Base-by-base conservation (phyloP, 192 early-diverging fungal species). In the Entomortierella beljakovae region DNA sequence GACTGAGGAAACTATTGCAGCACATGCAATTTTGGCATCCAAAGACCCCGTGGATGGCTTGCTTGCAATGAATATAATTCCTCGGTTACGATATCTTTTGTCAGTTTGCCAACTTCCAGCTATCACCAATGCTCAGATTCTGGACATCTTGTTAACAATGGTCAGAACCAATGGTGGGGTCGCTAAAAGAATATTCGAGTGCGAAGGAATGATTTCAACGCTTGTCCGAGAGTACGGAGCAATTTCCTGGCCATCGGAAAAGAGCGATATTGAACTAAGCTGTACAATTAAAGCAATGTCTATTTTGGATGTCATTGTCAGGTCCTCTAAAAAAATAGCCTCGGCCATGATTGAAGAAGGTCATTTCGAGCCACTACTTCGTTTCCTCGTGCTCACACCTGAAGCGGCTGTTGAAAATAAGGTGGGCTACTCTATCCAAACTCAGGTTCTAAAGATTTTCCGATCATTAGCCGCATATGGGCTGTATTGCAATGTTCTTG, bases 31-130 rank as follows among this genome's bases (percentile, higher is more conserved):
- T 25, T 53, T 92, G 34, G 87, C 80, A 5, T 67, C 82, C 29
- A 77, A 70, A 33, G 90, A 93, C 66, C 69, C 88, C 1, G 69
- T 91, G 1, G 68, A 77, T 22, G 92, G 88, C 23, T 58, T 93
- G n/a, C 52, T 93, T 10, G 59, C 71, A n/a, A 92, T 90, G 81
- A 81, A 89, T 60, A 73, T 93, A 31, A 57, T 90, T 18, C 71
- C 81, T 25, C 83, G 90, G 28, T 49, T 92, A 20, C 70, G 81
- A 5, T 93, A 90, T 64, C 66, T 93, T 6, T 50, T 93, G 18
- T 80, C 80, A 1, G 68, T 71, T 9, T 58, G 69, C 7, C 76
- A 80, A 28, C 76, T 82, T 6, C 68, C 85, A 40, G 43, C 61
- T 0, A 50, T 48, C 31, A 70, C 84, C 1, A 80, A 83, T 9